Base-by-base conservation (phyloP, 176 grass and related monocot species). In the Oryza australiensis region DNA sequence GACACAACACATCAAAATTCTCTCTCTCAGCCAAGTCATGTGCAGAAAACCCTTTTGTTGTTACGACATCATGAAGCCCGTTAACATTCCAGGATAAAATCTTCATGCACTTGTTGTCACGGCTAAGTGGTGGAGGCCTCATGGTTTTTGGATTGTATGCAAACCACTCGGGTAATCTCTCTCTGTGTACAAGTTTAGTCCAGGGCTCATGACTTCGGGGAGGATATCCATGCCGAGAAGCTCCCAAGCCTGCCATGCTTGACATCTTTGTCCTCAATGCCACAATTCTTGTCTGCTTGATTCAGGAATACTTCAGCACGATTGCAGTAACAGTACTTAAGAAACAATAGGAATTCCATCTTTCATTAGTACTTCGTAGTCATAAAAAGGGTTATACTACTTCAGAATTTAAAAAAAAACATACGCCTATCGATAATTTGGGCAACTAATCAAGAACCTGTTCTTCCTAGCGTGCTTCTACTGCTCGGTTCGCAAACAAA, bases 41-140 rank as follows among this genome's bases (percentile, higher is more conserved):
- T 1, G 77, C 84, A 77, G 88, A 92, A 74, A 85, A 92, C 22
- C 55, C 70, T 64, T 85, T 75, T 34, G 79, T 75, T 7, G 69
- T 68, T 10, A 89, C 73, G 69, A 92, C 70, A 68, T 82, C 80
- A 41, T 73, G 74, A 81, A 97, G 78, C 26, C 94, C 92, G 53
- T 94, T 97, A 37, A 97, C 88, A 89, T 97, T 97, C 86, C 84
- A 97, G 77, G 94, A 97, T 51, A 94, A 38, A 71, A 97, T 80
- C 70, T 97, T 97, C 70, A 97, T 77, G 30, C 68, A 92, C 22
- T 76, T 87, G 35, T 65, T 82, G 53, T 94, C 88, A 22, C 45
- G 68, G 38, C 67, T 78, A 85, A 94, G 90, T 43, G 90, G 90
- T 24, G 79, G 74, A 49, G 92, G 90, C 35, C 95, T 97, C 92